phyloP scores from a whole-genome alignment of 164 flowering plant species.

The Magnolia sinica region DNA sequence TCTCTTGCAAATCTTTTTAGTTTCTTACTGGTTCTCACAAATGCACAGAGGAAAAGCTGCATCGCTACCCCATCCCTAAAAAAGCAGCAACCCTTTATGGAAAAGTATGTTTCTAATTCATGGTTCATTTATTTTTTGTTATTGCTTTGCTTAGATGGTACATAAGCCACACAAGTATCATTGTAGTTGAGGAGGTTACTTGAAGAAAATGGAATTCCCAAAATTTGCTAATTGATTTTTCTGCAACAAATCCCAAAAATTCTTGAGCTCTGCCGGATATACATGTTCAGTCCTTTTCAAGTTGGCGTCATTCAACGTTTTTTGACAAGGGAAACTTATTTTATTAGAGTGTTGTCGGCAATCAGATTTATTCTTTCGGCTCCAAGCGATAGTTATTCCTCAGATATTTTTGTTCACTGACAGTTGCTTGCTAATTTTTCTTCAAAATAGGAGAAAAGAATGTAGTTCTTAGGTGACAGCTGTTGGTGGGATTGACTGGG shows the following conservation, averaged over 20 bases:
- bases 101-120: constrained; percentile 30
- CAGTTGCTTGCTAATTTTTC: background rate
- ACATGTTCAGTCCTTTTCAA: background rate
- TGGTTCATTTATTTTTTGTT: background rate
- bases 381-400: background rate
- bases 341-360: background rate
- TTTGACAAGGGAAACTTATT: background rate
- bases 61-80: constrained; percentile 9
- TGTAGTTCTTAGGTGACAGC: background rate
- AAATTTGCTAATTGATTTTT: background rate
- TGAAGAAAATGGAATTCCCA: background rate
- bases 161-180: background rate
- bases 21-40: background rate
- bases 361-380: background rate
- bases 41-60: constrained; percentile 33
- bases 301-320: too few relatives aligned
- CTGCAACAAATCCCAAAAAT: background rate
- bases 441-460: background rate
- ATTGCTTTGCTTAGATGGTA: background rate
- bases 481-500: background rate
- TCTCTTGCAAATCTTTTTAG: background rate
- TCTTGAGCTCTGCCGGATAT: background rate
- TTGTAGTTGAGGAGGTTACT: background rate
- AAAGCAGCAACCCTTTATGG: constrained; percentile 1
- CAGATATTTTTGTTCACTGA: background rate